These are phyloP conservation scores for Fraxinus xanthoxyloides DNA, from an alignment of 305 asterid genomes.

Conservation along the genomic window DNA sequence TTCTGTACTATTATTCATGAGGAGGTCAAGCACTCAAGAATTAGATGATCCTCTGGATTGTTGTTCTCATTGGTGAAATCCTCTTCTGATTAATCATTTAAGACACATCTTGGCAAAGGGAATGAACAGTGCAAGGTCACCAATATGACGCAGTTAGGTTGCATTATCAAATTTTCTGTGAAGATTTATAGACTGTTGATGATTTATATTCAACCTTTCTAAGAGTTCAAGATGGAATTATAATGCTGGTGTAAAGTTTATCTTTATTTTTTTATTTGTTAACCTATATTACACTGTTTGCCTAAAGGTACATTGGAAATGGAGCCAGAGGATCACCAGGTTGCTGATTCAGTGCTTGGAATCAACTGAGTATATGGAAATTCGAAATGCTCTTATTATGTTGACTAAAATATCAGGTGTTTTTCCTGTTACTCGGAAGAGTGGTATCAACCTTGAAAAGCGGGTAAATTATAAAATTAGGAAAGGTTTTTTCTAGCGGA, in stretches of 20 bases:
- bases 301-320: slow-evolving; percentile 94
- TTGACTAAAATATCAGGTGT: slow-evolving; percentile 80
- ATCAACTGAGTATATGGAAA: slow-evolving; percentile 95
- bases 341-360: slow-evolving; percentile 95
- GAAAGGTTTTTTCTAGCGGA: background rate
- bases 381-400: slow-evolving; percentile 92
- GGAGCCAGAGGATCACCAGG: slow-evolving; percentile 99
- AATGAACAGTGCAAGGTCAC: slow-evolving; percentile 5
- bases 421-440: slow-evolving; percentile 97
- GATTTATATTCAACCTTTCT: background rate
- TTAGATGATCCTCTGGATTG: background rate
- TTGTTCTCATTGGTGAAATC: background rate
- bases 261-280: slow-evolving; percentile 1
- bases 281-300: slow-evolving; percentile 12
- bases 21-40: background rate
- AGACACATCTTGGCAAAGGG: background rate
- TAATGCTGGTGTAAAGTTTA: slow-evolving; percentile 7
- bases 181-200: background rate
- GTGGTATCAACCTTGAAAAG: slow-evolving; percentile 97
- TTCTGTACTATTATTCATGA: background rate
- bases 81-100: background rate
- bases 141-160: slow-evolving; percentile 1
- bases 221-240: background rate
- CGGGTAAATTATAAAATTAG: slow-evolving; percentile 54
- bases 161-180: slow-evolving; percentile 3